Evolutionary conservation across 192 early-diverging fungal genomes (phyloP).

Genomic region (Neocallimastix lanati): DNA sequence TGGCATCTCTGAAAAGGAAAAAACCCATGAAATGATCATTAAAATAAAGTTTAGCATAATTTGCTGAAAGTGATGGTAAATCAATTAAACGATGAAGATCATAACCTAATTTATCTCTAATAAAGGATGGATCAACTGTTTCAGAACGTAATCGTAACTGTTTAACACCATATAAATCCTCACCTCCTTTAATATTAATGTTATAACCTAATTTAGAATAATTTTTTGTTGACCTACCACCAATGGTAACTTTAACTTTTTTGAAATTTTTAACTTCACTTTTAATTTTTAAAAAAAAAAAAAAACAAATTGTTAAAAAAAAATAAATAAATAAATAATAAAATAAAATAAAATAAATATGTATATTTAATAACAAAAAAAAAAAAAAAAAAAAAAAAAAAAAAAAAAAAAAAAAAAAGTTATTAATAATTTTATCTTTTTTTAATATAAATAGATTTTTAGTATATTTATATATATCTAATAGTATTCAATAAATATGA

Average conservation of each 20-base stretch:
- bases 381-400: too few relatives aligned
- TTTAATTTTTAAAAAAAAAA: neutral
- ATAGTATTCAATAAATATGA: too few relatives aligned
- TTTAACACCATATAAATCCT: neutral
- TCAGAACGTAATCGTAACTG: neutral
- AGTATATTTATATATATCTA: too few relatives aligned
- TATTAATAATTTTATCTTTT: too few relatives aligned
- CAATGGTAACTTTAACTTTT: neutral
- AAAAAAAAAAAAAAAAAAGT: too few relatives aligned
- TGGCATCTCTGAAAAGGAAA: neutral
- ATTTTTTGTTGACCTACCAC: neutral
- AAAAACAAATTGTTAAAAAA: neutral
- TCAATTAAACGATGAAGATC: neutral
- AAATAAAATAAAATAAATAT: neutral
- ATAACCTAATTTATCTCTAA: neutral
- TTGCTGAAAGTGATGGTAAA: neutral
- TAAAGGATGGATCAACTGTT: neutral
- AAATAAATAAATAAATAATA: neutral
- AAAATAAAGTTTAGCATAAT: neutral
- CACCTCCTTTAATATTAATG: neutral
- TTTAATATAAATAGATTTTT: too few relatives aligned
- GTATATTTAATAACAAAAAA: too few relatives aligned
- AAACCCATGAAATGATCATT: neutral
- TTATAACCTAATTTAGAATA: neutral
- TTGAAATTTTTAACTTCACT: neutral